These are phyloP conservation scores for Rugosomyces carneus DNA, from an alignment of 1,284 basidiomycete genomes.

Conservation along the genomic window DNA sequence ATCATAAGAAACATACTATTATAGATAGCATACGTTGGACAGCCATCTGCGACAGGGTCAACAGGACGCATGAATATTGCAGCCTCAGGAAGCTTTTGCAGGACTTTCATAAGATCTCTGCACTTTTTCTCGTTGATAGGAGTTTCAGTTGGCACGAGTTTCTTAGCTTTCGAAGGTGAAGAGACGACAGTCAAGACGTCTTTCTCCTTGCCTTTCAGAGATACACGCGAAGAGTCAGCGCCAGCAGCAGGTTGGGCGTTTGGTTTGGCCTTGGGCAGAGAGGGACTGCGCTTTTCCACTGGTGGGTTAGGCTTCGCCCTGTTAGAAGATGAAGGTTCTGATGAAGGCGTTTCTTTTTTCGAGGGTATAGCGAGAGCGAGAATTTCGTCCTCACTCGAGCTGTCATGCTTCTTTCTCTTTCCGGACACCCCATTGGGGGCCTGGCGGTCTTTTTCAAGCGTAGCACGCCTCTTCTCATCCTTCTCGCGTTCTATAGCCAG, in stretches of 20 bases:
- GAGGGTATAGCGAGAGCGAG: slow-evolving; percentile 52
- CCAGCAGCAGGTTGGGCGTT: slow-evolving; percentile 30
- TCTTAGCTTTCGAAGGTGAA: slow-evolving; percentile 37
- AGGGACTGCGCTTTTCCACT: slow-evolving; percentile 14
- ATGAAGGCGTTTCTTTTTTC: slow-evolving; percentile 52
- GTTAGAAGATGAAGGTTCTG: slow-evolving; percentile 21
- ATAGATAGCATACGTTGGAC: slow-evolving; percentile 67
- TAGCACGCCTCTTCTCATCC: slow-evolving; percentile 38
- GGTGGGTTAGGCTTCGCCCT: slow-evolving; percentile 16
- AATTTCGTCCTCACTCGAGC: slow-evolving; percentile 50
- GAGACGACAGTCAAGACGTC: slow-evolving; percentile 28
- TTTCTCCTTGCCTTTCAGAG: slow-evolving; percentile 64
- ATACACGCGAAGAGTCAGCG: slow-evolving; percentile 30
- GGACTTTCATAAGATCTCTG: slow-evolving; percentile 59
- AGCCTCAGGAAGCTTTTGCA: slow-evolving; percentile 68
- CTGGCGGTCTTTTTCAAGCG: slow-evolving; percentile 27
- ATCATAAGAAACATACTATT: neutral
- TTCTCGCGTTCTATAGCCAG: slow-evolving; percentile 72
- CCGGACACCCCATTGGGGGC: slow-evolving; percentile 26
- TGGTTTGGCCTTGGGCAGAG: slow-evolving; percentile 35
- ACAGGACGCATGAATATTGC: slow-evolving; percentile 83
- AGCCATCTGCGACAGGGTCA: slow-evolving; percentile 77
- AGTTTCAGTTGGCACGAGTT: slow-evolving; percentile 29
- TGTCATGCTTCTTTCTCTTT: slow-evolving; percentile 52
- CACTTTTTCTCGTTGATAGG: slow-evolving; percentile 78